Conservation (phyloP, 176 grass and related monocot genomes). For the Raddia distichophylla region DNA sequence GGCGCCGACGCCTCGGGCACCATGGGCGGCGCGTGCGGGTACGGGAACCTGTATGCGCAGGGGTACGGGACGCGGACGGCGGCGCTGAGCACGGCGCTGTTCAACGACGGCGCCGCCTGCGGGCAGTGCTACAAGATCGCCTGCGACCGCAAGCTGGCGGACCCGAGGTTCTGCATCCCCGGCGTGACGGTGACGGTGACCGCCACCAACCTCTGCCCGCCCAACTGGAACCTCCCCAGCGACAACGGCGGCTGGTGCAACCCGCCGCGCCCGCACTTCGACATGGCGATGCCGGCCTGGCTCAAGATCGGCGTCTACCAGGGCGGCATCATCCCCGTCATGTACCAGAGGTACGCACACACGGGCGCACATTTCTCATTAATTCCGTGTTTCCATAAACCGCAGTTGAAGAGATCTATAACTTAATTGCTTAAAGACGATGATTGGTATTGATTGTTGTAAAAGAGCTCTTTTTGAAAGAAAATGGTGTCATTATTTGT, state of each 20-base stretch:
- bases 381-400: neutral
- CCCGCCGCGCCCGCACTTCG: conserved; percentile 50
- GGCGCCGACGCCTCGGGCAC: conserved; percentile 48
- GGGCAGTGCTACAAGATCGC: conserved; percentile 57
- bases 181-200: conserved; percentile 40
- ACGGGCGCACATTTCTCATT: neutral
- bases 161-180: conserved; percentile 22
- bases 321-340: conserved; percentile 59
- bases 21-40: conserved; percentile 66
- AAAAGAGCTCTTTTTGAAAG: neutral
- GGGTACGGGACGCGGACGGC: conserved; percentile 54
- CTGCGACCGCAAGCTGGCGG: conserved; percentile 40
- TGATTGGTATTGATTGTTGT: too few relatives aligned
- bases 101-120: conserved; percentile 45
- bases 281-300: conserved; percentile 63
- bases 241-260: conserved; percentile 59
- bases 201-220: conserved; percentile 52
- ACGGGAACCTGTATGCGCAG: conserved; percentile 40
- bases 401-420: too few relatives aligned
- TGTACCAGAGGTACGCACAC: conserved; percentile 42
- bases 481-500: neutral
- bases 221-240: conserved; percentile 22
- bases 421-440: neutral
- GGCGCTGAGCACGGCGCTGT: conserved; percentile 57
- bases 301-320: conserved; percentile 52